Conservation (phyloP, 768 basidiomycete genomes). For the Boletus bicolor region DNA sequence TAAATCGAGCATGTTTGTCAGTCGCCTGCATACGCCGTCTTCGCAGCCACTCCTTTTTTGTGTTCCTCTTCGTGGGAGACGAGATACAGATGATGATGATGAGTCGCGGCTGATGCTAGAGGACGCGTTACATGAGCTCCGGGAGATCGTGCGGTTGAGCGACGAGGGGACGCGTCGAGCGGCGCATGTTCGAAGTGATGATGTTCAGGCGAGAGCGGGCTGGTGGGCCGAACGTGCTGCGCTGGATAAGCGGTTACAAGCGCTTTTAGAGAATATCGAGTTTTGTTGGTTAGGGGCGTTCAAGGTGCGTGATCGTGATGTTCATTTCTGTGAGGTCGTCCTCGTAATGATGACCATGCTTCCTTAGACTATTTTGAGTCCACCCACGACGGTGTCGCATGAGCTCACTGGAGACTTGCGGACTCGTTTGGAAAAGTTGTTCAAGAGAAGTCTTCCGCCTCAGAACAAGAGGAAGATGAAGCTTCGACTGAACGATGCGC, state of each 20-base stretch:
- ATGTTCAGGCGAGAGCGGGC: slow-evolving; percentile 56
- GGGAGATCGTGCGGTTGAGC: slow-evolving; percentile 75
- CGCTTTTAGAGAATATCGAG: slow-evolving; percentile 81
- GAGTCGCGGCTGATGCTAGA: slow-evolving; percentile 73
- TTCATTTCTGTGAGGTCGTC: background rate
- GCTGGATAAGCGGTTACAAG: slow-evolving; percentile 74
- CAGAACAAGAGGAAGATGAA: slow-evolving; percentile 59
- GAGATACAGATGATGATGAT: slow-evolving; percentile 72
- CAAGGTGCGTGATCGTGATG: slow-evolving; percentile 60
- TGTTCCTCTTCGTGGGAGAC: slow-evolving; percentile 79
- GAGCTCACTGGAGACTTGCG: slow-evolving; percentile 57
- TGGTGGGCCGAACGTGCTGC: slow-evolving; percentile 87
- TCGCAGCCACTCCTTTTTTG: slow-evolving; percentile 75
- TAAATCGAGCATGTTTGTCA: slow-evolving; percentile 76
- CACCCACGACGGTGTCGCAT: slow-evolving; percentile 39
- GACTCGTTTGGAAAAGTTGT: slow-evolving; percentile 68
- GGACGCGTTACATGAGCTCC: slow-evolving; percentile 67
- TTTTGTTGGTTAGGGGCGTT: slow-evolving; percentile 97
- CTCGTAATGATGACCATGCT: background rate
- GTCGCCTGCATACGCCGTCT: slow-evolving; percentile 62
- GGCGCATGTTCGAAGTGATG: slow-evolving; percentile 63
- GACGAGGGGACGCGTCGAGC: slow-evolving; percentile 75
- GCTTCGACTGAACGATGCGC: slow-evolving; percentile 62
- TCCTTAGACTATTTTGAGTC: slow-evolving; percentile 57
- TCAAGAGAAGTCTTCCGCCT: slow-evolving; percentile 58